A percentile compares a stretch with the other conserved stretches of the same genome.
phyloP scores from a whole-genome alignment of 2,329 filamentous ascomycete genomes.

The Penicillium sp. region DNA sequence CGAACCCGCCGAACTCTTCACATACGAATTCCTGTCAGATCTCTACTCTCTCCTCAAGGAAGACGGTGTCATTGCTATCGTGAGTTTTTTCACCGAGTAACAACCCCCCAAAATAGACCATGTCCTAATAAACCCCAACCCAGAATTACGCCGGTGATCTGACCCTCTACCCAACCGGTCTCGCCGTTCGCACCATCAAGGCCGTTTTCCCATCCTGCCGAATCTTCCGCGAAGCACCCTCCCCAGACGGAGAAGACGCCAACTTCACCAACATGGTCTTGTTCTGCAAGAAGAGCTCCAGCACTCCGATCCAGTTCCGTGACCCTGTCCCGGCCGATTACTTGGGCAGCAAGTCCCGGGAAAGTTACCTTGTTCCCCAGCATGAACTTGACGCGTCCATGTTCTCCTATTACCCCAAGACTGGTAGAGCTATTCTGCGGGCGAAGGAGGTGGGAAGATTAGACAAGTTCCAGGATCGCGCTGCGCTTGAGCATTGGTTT shows the following conservation, averaged over 20 bases:
- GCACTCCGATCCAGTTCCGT: conserved; percentile 60
- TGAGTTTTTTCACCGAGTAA: conserved; percentile 46
- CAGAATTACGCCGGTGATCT: conserved; percentile 96
- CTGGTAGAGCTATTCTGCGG: conserved; percentile 40
- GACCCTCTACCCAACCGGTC: conserved; percentile 66
- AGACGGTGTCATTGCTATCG: conserved; percentile 81
- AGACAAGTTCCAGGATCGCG: conserved; percentile 67
- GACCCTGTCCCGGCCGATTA: conserved; percentile 61
- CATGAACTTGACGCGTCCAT: conserved; percentile 58
- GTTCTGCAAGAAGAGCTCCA: conserved; percentile 71
- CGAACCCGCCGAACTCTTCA: conserved; percentile 85
- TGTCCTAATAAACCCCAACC: conserved; percentile 15
- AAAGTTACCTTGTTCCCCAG: conserved; percentile 66
- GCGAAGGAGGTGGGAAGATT: conserved; percentile 61
- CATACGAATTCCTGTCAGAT: conserved; percentile 71
- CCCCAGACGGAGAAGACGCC: conserved; percentile 45
- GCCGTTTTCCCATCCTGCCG: conserved; percentile 84
- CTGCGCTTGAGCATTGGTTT: conserved; percentile 80
- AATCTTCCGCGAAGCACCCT: conserved; percentile 73
- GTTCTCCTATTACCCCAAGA: conserved; percentile 44
- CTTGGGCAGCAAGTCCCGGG: conserved; percentile 66
- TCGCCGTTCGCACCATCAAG: conserved; percentile 78
- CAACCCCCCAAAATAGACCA: neutral
- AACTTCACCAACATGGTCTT: conserved; percentile 97
- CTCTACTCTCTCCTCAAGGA: conserved; percentile 68